Evolutionary conservation across 2,329 filamentous ascomycete species (phyloP), one percentile per base, ranked within the genome.

Genomic region (Botrytis porri): DNA sequence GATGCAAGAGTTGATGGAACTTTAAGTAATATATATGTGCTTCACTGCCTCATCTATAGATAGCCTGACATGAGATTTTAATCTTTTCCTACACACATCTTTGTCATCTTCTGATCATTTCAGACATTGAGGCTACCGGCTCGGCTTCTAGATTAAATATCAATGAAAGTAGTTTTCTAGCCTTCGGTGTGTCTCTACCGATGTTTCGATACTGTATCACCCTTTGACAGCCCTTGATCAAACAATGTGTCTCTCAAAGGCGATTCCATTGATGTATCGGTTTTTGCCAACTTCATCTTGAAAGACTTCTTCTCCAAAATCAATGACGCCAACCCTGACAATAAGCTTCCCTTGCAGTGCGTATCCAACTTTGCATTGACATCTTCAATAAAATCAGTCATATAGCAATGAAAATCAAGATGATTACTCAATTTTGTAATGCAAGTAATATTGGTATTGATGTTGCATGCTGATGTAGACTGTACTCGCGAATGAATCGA

Each of bases 151-250:
- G 20, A 12, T 48, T 25, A 25, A 1, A 22, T 48, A 54, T 66
- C 37, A 29, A 66, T n/a, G 16, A 20, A 5, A 39, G 14, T 22
- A 37, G 12, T 4, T 3, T 7, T 54, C 10, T 14, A 37, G 51
- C n/a, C 22, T 18, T 1, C 16, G 4, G 10, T 25, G 0, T 25
- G 4, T 48, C 3, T 25, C 45, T 66, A 54, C 51, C 4, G 1
- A 39, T 29, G 22, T 3, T 54, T 2, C 12, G 20, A 14, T 6
- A 3, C 35, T 14, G 10, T 0, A 14, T n/a, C 20, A 1, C 1
- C 9, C 22, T 32, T 48, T 12, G 20, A 48, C 5, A 20, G 12
- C 20, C 32, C 35, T 37, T 48, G 35, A 12, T 65, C 29, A 9
- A 48, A 18, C 12, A 5, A 3, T 51, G 1, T 14, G 18, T 35